Evolutionary conservation across 805 yeast genomes (phyloP).

Genomic region (Lipomyces chichibuensis): DNA sequence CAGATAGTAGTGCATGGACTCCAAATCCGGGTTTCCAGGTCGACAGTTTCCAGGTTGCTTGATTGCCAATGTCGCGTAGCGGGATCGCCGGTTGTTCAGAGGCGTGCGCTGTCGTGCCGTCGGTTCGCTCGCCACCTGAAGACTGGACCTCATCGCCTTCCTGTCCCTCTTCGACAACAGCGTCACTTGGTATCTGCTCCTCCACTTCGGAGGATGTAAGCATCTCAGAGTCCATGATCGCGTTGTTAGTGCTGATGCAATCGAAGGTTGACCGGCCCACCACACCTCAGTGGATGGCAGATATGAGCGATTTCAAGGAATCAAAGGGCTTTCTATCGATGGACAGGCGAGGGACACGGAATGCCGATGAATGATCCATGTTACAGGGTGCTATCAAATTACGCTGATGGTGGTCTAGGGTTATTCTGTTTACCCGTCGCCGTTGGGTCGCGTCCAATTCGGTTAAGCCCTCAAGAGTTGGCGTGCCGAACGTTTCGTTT

Average conservation of each 20-base stretch:
- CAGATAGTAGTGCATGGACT: conserved; percentile 64
- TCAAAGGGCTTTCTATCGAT: not conserved
- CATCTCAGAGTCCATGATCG: conserved; percentile 6
- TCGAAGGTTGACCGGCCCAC: not conserved
- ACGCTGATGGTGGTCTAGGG: not conserved
- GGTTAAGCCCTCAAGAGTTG: too few relatives aligned
- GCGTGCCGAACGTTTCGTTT: too few relatives aligned
- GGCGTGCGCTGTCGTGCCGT: conserved; percentile 1
- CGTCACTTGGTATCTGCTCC: conserved; percentile 1
- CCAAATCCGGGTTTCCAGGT: conserved; percentile 75
- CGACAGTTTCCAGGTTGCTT: conserved; percentile 84
- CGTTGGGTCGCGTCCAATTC: not conserved
- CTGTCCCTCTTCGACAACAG: conserved; percentile 2
- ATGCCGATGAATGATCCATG: not conserved
- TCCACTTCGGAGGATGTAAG: conserved; percentile 7
- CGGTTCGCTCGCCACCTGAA: conserved; percentile 2
- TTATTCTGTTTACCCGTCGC: not conserved
- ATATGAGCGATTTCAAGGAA: not conserved
- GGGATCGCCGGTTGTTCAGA: conserved; percentile 2
- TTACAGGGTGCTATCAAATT: not conserved
- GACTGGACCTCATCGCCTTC: not conserved
- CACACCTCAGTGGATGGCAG: not conserved
- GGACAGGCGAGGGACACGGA: not conserved
- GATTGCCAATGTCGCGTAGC: conserved; percentile 65
- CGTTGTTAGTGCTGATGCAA: not conserved